These are phyloP conservation scores for Colletotrichum endophyticum DNA, from an alignment of 2,329 filamentous ascomycete genomes.

Conservation along the genomic window DNA sequence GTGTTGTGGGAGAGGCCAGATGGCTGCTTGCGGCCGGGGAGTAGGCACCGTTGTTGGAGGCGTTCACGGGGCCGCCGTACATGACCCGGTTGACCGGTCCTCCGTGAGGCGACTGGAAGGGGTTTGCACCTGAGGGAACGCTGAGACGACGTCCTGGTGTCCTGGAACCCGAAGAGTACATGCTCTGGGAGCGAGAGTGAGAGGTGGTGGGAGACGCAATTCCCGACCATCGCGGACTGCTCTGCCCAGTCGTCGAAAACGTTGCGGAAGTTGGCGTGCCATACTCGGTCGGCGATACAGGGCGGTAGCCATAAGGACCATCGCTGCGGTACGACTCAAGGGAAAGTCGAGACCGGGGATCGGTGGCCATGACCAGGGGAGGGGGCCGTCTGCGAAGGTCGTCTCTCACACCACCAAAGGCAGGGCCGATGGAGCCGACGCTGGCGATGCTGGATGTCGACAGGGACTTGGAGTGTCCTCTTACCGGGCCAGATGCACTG, in stretches of 20 bases:
- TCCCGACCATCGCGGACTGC: constrained; percentile 76
- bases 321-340: constrained; percentile 73
- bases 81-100: constrained; percentile 60
- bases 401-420: constrained; percentile 64
- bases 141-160: constrained; percentile 79
- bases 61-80: constrained; percentile 57
- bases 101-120: constrained; percentile 72
- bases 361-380: constrained; percentile 78
- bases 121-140: constrained; percentile 77
- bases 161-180: constrained; percentile 69
- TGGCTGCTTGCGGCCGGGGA: constrained; percentile 63
- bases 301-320: constrained; percentile 68
- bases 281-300: constrained; percentile 74
- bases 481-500: constrained; percentile 71
- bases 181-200: constrained; percentile 72
- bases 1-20: constrained; percentile 68
- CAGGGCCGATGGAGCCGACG: constrained; percentile 70
- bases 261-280: constrained; percentile 85
- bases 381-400: constrained; percentile 77
- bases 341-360: constrained; percentile 69
- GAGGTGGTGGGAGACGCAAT: constrained; percentile 76
- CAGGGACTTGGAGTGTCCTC: constrained; percentile 84
- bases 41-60: constrained; percentile 61
- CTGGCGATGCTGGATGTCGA: constrained; percentile 88
- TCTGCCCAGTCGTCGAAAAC: constrained; percentile 73